Evolutionary conservation across 108 stramenopile species (phyloP), one percentile per base, ranked within the genome.

Genomic region (Cylindrotheca closterium): DNA sequence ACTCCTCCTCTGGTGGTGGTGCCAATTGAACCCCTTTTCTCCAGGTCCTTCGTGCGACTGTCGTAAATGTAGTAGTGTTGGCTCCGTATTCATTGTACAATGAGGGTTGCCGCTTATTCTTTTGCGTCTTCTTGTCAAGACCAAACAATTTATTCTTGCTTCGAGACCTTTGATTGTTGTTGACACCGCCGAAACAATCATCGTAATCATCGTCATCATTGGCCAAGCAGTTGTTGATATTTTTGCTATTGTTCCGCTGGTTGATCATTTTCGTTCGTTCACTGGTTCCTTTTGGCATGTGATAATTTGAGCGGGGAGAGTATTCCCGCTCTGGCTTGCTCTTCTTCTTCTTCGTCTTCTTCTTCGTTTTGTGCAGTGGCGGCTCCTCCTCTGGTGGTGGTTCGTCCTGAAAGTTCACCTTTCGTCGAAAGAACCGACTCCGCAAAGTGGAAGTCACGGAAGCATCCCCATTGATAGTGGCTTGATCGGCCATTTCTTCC

Each of bases 1-100:
- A 45, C 15, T 12, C 8, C 8, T 45, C 42, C 15, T 45, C 15
- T 45, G 42, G 8, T 8, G 42, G 15, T 45, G 42, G 8, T 45
- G 42, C 15, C 15, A 15, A 12, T 45, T 8, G 8, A 34, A 57
- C 30, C 21, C 70, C 70, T 30, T 46, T 61, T 15, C 46, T 32
- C 47, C 62, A 50, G 3, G 46, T 60, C 29, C 48, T 30, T 30
- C 61, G 37, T 15, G 70, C 54, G 37, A 64, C 18, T 31, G 63
- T 49, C 12, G 63, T 64, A 30, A 64, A 64, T 5, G 34, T 7
- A n/a, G 63, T 52, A 51, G 15, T 42, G 15, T 15, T 42, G 37
- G 15, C 7, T 7, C 10, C 7, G 7, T 42, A 10, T 7, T 42
- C 37, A 42, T 42, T 42, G 37, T 42, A 42, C 15, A 15, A 15